A percentile compares a stretch with the other conserved stretches of the same genome.
Evolutionary conservation across 208 protist species (phyloP).

Genomic region (Angomonas desouzai): DNA sequence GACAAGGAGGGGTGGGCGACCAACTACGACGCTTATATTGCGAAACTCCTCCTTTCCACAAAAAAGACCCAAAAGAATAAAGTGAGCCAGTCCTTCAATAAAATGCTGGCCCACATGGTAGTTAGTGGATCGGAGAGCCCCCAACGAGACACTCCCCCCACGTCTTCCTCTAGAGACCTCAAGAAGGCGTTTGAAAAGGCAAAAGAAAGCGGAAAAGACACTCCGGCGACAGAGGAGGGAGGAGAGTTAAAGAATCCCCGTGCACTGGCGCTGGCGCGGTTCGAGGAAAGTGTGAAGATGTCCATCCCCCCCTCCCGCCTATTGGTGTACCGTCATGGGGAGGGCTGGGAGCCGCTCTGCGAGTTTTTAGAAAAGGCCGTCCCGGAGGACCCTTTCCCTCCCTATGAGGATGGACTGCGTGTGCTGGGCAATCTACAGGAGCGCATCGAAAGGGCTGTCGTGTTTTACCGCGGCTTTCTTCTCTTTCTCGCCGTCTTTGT

Average conservation of each 20-base stretch:
- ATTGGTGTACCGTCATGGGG: constrained; percentile 60
- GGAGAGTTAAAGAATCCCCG: constrained; percentile 19
- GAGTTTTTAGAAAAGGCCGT: constrained; percentile 57
- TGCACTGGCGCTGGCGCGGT: constrained; percentile 41
- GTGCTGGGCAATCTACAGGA: constrained; percentile 56
- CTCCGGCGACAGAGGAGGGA: constrained; percentile 1
- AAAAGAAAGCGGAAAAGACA: neutral
- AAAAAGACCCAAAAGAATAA: constrained; percentile 23
- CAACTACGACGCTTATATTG: constrained; percentile 26
- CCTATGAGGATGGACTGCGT: constrained; percentile 51
- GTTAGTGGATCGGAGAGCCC: constrained; percentile 14
- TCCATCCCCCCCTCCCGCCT: constrained; percentile 34
- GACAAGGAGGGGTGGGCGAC: constrained; percentile 56
- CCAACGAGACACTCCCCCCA: neutral
- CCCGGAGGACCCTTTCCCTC: constrained; percentile 52
- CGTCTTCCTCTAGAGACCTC: neutral
- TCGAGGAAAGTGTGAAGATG: constrained; percentile 54
- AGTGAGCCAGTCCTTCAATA: constrained; percentile 40
- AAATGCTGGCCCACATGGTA: constrained; percentile 60
- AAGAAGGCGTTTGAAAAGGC: constrained; percentile 7
- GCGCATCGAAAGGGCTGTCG: constrained; percentile 52
- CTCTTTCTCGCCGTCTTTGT: constrained; percentile 14
- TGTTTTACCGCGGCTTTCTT: constrained; percentile 27
- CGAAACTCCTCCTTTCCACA: constrained; percentile 20
- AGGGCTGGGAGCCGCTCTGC: constrained; percentile 75